These are phyloP conservation scores for Neonothopanus nambi DNA, from an alignment of 1,284 basidiomycete genomes.

Conservation along the genomic window DNA sequence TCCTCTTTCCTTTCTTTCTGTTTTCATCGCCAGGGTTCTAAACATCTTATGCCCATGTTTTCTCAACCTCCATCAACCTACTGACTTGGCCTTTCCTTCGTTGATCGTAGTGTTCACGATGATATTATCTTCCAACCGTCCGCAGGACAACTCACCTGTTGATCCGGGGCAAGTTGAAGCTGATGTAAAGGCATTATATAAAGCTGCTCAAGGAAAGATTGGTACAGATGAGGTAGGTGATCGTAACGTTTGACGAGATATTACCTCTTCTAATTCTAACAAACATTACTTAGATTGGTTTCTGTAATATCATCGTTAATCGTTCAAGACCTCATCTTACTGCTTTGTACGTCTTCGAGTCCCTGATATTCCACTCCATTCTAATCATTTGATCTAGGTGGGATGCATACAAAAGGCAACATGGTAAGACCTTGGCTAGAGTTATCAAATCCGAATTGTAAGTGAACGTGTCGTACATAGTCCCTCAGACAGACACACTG, in stretches of 20 bases:
- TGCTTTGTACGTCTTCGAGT: slow-evolving; percentile 38
- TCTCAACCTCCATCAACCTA: background rate
- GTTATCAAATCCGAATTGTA: slow-evolving; percentile 41
- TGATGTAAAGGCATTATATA: slow-evolving; percentile 36
- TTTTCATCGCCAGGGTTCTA: slow-evolving; percentile 29
- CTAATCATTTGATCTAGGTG: too few relatives aligned
- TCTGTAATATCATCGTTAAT: slow-evolving; percentile 31
- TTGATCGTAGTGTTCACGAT: slow-evolving; percentile 36
- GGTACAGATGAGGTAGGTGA: slow-evolving; percentile 34
- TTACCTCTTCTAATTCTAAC: too few relatives aligned
- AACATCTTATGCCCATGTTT: slow-evolving; percentile 6
- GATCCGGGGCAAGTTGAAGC: slow-evolving; percentile 28
- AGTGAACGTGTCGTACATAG: too few relatives aligned
- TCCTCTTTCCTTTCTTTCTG: background rate
- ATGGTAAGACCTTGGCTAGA: slow-evolving; percentile 35
- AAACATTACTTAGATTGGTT: slow-evolving; percentile 26
- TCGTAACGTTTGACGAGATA: background rate
- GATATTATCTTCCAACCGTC: slow-evolving; percentile 33
- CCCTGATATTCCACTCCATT: too few relatives aligned
- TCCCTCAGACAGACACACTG: too few relatives aligned
- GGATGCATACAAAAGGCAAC: slow-evolving; percentile 29
- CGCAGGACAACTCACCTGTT: slow-evolving; percentile 26
- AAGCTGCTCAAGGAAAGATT: slow-evolving; percentile 32
- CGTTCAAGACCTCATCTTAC: slow-evolving; percentile 36
- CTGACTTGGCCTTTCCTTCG: background rate